Base-by-base conservation (phyloP, 352 stramenopile genomes). In the Globisporangium solare region DNA sequence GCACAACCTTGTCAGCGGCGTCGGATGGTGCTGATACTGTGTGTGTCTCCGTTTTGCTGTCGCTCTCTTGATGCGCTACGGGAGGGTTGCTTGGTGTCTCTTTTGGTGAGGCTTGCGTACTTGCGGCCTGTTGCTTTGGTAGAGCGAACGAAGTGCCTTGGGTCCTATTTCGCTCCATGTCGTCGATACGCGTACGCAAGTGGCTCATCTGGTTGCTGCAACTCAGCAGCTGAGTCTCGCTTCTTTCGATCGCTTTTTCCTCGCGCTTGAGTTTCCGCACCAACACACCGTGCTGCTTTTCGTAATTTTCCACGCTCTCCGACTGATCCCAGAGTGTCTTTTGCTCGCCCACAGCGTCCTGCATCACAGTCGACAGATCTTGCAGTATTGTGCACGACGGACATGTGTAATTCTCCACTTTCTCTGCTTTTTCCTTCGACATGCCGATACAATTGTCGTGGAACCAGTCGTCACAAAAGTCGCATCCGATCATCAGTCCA, bases 351-450 rank as follows among this genome's bases (percentile, higher is more conserved):
- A 74, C 73, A 32, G 76, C 71, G 35, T 73, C 70, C 1, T 73
- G 56, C 13, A 95, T 63, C 58, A 86, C 80, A 13, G 61, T 63
- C 48, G 83, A 71, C 47, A 97, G 88, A 14, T 96, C 79, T 57
- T 92, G 77, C n/a, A 97, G 74, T 51, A 96, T 88, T n/a, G 69
- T 89, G 64, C 95, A 98, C 18, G 91, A 95, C 27, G 97, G 80
- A 61, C 95, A 98, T 0, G 93, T 93, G 68, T 98, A 98, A 51
- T 97, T 94, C 45, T 98, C 94, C n/a, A 96, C 86, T 51, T 97
- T 97, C 58, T 98, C 92, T 0, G 88, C 94, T 63, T 97, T 96
- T 37, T 97, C 88, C 64, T 96, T 94, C 1, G 84, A 94, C 74
- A 96, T 89, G 6, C 85, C 85, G 61, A 96, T 94, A 47, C 86